Base-by-base conservation (phyloP, 139 green algal species). In the Nannochloris sp. region DNA sequence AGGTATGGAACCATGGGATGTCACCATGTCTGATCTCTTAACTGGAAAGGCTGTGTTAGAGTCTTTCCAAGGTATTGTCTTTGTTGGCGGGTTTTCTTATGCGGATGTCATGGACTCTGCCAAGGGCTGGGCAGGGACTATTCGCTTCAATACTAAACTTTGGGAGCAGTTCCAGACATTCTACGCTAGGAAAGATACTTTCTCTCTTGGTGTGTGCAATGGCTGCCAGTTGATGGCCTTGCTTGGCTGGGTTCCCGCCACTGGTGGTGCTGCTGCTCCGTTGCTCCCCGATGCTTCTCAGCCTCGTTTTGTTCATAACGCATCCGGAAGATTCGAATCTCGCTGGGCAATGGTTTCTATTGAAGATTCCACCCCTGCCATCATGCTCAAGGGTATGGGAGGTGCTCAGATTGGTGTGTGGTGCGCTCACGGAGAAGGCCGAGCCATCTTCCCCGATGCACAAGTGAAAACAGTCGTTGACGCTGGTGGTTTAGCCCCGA, bases 171-270 rank as follows among this genome's bases (percentile, higher is more conserved):
- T 99, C 80, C 46, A 86, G 37, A 72, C 61, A 58, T 96, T 96
- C 69, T 75, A 86, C 31, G 56, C 63, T 3, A 47, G 76, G 55
- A 23, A 68, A 5, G 90, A 98, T 82, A 98, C 93, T 45, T 98
- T 91, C 73, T 95, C 83, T 45, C 84, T 99, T 33, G 94, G 94
- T 64, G 77, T 99, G 30, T 99, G 94, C 89, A 99, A 99, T 76
- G 94, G 94, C 36, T 98, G 93, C 82, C 94, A 99, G 85, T 83
- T 99, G n/a, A 97, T 97, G 93, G 94, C 94, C 23, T 82, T 99
- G 56, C 85, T 99, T 46, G 93, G 93, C 46, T 98, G 90, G 89
- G 90, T 99, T 76, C 92, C 90, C 1, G 84, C 80, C 5, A 71
- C 74, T 4, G 81, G 57, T n/a, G 35, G 60, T 59, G 25, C 19